phyloP scores from a whole-genome alignment of 129 eudicot genomes.

The Deinandra increscens region DNA sequence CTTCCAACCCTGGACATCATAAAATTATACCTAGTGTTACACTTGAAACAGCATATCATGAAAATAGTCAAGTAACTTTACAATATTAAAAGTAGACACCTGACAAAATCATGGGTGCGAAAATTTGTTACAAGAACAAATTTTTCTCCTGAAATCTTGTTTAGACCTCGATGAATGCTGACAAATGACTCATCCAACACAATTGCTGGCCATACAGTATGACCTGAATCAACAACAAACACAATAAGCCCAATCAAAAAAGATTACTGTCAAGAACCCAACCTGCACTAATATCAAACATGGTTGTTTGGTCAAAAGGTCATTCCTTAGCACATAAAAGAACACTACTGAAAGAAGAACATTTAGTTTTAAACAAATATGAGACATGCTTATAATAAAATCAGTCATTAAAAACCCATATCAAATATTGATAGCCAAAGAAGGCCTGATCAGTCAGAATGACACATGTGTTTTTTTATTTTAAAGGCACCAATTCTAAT shows the following conservation, averaged over 20 bases:
- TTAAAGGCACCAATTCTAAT: too few relatives aligned
- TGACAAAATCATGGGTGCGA: slow-evolving; percentile 97
- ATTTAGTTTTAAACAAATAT: too few relatives aligned
- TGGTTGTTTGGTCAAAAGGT: not conserved
- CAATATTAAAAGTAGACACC: slow-evolving; percentile 37
- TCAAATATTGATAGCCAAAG: too few relatives aligned
- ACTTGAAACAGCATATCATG: not conserved
- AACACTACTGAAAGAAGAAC: too few relatives aligned
- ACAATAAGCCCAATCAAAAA: slow-evolving; percentile 10
- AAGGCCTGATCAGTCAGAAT: too few relatives aligned
- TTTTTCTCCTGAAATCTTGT: slow-evolving; percentile 67
- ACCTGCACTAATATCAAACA: not conserved
- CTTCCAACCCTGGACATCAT: slow-evolving; percentile 57
- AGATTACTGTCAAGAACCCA: not conserved
- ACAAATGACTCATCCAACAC: slow-evolving; percentile 74
- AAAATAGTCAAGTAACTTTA: not conserved
- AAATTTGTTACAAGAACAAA: slow-evolving; percentile 86
- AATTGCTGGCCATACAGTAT: slow-evolving; percentile 93
- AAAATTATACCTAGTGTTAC: slow-evolving; percentile 14
- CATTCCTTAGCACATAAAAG: not conserved
- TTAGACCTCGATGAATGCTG: slow-evolving; percentile 66
- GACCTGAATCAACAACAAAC: slow-evolving; percentile 50
- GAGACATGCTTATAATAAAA: too few relatives aligned
- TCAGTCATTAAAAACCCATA: too few relatives aligned
- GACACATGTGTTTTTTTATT: too few relatives aligned